These are phyloP conservation scores for Elaeagnus macrophylla DNA, from an alignment of 306 rosid genomes.

Conservation along the genomic window DNA sequence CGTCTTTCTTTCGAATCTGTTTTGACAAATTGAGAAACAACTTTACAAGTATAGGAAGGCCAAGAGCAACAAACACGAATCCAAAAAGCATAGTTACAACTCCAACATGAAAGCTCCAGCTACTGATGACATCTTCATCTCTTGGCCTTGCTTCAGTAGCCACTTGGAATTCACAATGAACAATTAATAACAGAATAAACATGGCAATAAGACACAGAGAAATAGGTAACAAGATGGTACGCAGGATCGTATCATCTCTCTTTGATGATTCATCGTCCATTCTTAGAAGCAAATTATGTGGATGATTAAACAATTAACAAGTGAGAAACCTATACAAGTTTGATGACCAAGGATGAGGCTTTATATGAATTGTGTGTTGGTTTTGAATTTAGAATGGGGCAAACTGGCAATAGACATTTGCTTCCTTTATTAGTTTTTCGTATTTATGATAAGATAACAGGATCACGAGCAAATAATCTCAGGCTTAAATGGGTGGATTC, in stretches of 20 bases:
- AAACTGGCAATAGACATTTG: too few relatives aligned
- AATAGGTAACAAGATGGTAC: constrained; percentile 18
- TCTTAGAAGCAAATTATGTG: neutral
- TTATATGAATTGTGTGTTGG: neutral
- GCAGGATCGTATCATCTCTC: constrained; percentile 3
- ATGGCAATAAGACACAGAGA: constrained; percentile 26
- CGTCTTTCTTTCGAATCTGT: constrained; percentile 29
- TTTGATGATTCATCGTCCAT: constrained; percentile 16
- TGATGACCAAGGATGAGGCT: neutral
- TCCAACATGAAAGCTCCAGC: constrained; percentile 33
- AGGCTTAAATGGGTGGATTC: too few relatives aligned
- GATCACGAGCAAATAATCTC: too few relatives aligned
- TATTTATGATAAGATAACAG: too few relatives aligned
- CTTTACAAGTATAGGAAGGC: constrained; percentile 45
- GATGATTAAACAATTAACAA: neutral
- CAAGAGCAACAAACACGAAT: constrained; percentile 34
- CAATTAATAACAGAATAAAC: constrained; percentile 25
- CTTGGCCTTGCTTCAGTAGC: constrained; percentile 16
- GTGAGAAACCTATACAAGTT: neutral
- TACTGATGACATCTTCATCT: neutral
- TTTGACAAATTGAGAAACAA: constrained; percentile 35
- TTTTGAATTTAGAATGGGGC: constrained; percentile 2
- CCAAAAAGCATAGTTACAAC: constrained; percentile 39
- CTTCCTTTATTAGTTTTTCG: too few relatives aligned
- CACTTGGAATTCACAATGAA: constrained; percentile 27